These are phyloP conservation scores for Yarrowia porcina DNA, from an alignment of 805 yeast genomes.

Conservation along the genomic window DNA sequence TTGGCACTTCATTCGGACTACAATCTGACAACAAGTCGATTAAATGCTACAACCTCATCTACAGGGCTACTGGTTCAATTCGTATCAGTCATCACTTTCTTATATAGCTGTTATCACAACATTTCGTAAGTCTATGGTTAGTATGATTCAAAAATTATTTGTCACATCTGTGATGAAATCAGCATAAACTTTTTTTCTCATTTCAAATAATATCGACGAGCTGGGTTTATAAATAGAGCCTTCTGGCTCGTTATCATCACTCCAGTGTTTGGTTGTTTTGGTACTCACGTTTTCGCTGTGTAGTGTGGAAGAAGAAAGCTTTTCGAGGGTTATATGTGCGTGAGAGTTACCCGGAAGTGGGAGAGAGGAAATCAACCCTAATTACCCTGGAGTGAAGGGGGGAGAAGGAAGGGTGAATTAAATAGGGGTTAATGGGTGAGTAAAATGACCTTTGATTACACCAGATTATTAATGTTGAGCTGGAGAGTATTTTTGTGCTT, in stretches of 20 bases:
- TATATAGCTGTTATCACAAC: too few relatives aligned
- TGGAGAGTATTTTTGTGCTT: too few relatives aligned
- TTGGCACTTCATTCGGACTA: too few relatives aligned
- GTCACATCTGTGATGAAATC: neutral
- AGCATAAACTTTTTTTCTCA: slow-evolving; percentile 28
- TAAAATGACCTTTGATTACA: too few relatives aligned
- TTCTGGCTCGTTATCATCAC: slow-evolving; percentile 28
- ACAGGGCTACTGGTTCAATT: too few relatives aligned
- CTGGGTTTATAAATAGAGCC: slow-evolving; percentile 29
- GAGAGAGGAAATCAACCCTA: neutral
- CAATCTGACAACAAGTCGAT: too few relatives aligned
- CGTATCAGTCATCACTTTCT: too few relatives aligned
- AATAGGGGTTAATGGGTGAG: too few relatives aligned
- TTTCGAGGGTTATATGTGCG: neutral
- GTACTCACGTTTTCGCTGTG: slow-evolving; percentile 9
- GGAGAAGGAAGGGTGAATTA: too few relatives aligned
- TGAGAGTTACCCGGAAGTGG: slow-evolving; percentile 3
- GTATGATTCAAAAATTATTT: neutral
- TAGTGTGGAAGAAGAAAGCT: neutral
- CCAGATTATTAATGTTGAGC: too few relatives aligned
- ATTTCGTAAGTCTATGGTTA: neutral
- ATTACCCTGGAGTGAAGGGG: neutral
- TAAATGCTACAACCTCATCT: too few relatives aligned
- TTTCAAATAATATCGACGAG: slow-evolving; percentile 28
- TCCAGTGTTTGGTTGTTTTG: neutral